These are phyloP conservation scores for Angomonas desouzai DNA, from an alignment of 208 protist species.

Conservation along the genomic window DNA sequence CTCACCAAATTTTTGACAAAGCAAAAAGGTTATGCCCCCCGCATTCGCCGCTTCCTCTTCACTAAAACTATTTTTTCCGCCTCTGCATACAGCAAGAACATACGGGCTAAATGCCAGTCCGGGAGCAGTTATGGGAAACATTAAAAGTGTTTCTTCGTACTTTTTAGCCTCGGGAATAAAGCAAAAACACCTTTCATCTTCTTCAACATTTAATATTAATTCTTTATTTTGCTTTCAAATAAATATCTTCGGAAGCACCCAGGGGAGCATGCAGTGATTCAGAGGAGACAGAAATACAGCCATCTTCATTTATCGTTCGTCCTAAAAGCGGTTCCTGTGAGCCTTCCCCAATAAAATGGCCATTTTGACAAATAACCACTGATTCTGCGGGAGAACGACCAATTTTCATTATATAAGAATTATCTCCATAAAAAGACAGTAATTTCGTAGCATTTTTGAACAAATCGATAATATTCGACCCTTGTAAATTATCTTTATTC, in stretches of 20 bases:
- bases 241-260: conserved; percentile 18
- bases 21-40: conserved; percentile 23
- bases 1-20: conserved; percentile 15
- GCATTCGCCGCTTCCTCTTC: conserved; percentile 18
- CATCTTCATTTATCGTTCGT: conserved; percentile 18
- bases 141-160: conserved; percentile 28
- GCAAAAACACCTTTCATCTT: conserved; percentile 21
- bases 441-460: conserved; percentile 31
- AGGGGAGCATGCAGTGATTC: conserved; percentile 21
- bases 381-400: conserved; percentile 24
- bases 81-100: conserved; percentile 29
- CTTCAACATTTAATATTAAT: conserved; percentile 19
- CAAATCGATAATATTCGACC: conserved; percentile 23
- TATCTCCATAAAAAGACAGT: conserved; percentile 32
- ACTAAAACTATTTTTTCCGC: conserved; percentile 15
- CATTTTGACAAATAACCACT: conserved; percentile 44
- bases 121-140: conserved; percentile 28
- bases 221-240: conserved; percentile 24
- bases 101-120: conserved; percentile 19
- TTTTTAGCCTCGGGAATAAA: conserved; percentile 23
- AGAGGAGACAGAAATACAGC: conserved; percentile 26
- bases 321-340: conserved; percentile 22
- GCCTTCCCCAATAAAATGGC: conserved; percentile 26
- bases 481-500: conserved; percentile 20
- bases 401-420: conserved; percentile 39